Conservation (phyloP, 805 yeast species). For the Tetrapisispora phaffii region DNA sequence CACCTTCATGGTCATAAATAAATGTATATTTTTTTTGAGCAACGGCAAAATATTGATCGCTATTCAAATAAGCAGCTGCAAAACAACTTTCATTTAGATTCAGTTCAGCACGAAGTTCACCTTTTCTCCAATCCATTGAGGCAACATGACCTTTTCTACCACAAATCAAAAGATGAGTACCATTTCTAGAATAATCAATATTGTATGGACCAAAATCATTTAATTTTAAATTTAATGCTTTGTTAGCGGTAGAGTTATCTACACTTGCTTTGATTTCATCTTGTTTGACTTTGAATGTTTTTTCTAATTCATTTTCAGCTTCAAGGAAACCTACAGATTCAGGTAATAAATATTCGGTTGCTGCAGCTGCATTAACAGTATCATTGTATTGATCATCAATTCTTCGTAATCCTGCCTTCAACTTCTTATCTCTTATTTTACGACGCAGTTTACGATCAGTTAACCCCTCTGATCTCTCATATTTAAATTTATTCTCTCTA, state of each 20-base stretch:
- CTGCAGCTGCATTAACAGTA: conserved; percentile 75
- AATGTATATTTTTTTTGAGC: conserved; percentile 94
- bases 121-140: conserved; percentile 89
- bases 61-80: conserved; percentile 84
- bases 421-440: conserved; percentile 41
- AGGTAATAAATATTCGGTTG: conserved; percentile 73
- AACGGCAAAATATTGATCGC: conserved; percentile 88
- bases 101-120: conserved; percentile 70
- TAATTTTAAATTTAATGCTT: conserved; percentile 63
- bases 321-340: conserved; percentile 84
- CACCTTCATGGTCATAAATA: conserved; percentile 83
- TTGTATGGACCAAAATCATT: conserved; percentile 80
- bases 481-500: conserved; percentile 27
- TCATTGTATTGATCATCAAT: conserved; percentile 64
- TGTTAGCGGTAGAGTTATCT: conserved; percentile 64
- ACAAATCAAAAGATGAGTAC: conserved; percentile 72
- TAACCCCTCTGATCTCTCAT: conserved; percentile 23
- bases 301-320: conserved; percentile 88
- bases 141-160: conserved; percentile 95
- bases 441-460: not conserved
- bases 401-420: conserved; percentile 55
- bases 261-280: conserved; percentile 67
- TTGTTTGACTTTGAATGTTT: conserved; percentile 77
- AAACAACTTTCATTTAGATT: conserved; percentile 81
- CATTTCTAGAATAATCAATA: conserved; percentile 75